Evolutionary conservation across 108 stramenopile genomes (phyloP).

Genomic region (Cyclostephanos tholiformis): DNA sequence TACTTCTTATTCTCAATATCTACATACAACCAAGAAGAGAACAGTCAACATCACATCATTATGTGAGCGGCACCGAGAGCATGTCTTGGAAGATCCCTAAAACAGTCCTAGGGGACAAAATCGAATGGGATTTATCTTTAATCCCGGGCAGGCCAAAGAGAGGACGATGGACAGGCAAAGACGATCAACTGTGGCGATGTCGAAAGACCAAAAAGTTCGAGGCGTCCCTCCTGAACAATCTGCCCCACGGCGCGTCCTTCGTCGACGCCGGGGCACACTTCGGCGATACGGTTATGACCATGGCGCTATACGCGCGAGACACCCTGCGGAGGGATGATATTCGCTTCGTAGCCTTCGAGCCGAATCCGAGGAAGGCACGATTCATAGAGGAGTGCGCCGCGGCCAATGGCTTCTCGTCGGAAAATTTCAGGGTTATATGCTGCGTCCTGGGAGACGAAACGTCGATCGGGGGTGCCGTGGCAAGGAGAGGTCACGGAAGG

Average conservation of each 20-base stretch:
- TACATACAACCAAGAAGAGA: too few relatives aligned
- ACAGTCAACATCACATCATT: too few relatives aligned
- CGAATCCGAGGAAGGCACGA: constrained; percentile 23
- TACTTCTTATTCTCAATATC: too few relatives aligned
- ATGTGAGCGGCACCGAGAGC: constrained; percentile 2
- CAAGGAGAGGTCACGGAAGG: constrained; percentile 2
- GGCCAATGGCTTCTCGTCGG: constrained; percentile 29
- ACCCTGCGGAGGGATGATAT: constrained; percentile 25
- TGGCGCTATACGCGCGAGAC: constrained; percentile 37
- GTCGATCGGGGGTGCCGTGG: constrained; percentile 11
- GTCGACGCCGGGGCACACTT: constrained; percentile 45
- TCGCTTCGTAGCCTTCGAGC: constrained; percentile 41
- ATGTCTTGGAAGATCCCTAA: constrained; percentile 28
- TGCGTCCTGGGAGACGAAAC: constrained; percentile 45
- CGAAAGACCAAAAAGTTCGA: constrained; percentile 40
- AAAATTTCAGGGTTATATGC: constrained; percentile 23
- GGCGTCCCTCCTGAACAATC: constrained; percentile 29
- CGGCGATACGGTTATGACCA: constrained; percentile 46
- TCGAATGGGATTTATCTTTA: constrained; percentile 21
- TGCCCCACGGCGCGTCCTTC: constrained; percentile 33
- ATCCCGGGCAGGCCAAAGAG: constrained; percentile 24
- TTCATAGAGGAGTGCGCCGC: constrained; percentile 30
- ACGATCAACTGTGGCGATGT: constrained; percentile 47
- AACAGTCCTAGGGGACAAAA: constrained; percentile 31
- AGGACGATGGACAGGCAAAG: constrained; percentile 39